Conservation (phyloP, 164 flowering plant species). For the Cinnamomum chago region DNA sequence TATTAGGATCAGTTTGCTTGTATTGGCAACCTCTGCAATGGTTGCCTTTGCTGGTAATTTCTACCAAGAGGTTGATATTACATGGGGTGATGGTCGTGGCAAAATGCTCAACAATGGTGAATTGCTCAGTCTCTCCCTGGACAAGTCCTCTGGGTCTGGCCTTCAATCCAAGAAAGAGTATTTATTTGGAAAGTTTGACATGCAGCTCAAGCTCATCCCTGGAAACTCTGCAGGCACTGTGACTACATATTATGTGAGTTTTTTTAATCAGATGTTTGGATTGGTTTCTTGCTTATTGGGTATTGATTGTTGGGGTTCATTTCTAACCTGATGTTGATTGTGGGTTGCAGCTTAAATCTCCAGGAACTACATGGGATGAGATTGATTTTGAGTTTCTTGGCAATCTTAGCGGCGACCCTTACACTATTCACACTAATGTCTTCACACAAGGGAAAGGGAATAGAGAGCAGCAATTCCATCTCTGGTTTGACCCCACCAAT, state of each 20-base stretch:
- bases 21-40: neutral
- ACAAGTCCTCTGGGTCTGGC: constrained; percentile 20
- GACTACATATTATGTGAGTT: constrained; percentile 22
- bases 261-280: neutral
- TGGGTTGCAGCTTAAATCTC: constrained; percentile 19
- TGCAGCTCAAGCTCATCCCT: constrained; percentile 23
- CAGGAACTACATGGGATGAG: constrained; percentile 20
- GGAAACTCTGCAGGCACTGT: constrained; percentile 26
- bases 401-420: constrained; percentile 24
- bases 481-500: constrained; percentile 25
- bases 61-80: constrained; percentile 14
- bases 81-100: constrained; percentile 24
- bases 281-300: neutral
- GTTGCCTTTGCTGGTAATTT: constrained; percentile 13
- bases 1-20: neutral
- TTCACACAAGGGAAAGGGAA: constrained; percentile 25
- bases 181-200: constrained; percentile 17
- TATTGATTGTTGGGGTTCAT: neutral
- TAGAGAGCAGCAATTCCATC: constrained; percentile 25
- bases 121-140: constrained; percentile 15
- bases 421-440: constrained; percentile 24
- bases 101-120: constrained; percentile 26
- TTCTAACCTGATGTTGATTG: neutral
- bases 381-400: constrained; percentile 28
- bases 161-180: constrained; percentile 20